phyloP scores from a whole-genome alignment of 31 red algal species.

The Porphyra umbilicalis region DNA sequence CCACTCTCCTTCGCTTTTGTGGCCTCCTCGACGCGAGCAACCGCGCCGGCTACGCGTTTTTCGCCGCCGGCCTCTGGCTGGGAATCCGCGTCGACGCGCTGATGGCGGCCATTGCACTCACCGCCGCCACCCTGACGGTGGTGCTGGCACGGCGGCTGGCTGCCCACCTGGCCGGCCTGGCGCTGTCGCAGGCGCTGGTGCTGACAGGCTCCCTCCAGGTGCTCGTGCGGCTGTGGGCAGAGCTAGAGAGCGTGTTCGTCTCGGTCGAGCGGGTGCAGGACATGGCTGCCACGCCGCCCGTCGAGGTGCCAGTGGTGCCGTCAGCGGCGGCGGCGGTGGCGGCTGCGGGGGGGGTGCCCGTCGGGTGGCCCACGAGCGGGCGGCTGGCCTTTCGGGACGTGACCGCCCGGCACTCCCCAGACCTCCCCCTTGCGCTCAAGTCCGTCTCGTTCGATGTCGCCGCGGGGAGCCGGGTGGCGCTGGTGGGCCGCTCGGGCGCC shows the following conservation, averaged over 20 bases:
- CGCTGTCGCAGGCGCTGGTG: slow-evolving; percentile 27
- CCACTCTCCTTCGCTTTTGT: slow-evolving; percentile 5
- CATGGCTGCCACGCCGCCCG: too few relatives aligned
- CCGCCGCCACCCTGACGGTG: slow-evolving; percentile 22
- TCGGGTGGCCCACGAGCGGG: slow-evolving; percentile 53
- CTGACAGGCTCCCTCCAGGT: slow-evolving; percentile 25
- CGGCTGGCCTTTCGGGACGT: slow-evolving; percentile 51
- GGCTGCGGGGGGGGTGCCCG: too few relatives aligned
- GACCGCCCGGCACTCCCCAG: slow-evolving; percentile 59
- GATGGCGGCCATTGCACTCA: too few relatives aligned
- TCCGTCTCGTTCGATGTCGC: slow-evolving; percentile 42
- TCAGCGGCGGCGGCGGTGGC: too few relatives aligned
- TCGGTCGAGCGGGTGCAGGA: too few relatives aligned
- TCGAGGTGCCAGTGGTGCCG: too few relatives aligned
- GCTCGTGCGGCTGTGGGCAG: too few relatives aligned
- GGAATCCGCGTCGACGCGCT: slow-evolving; percentile 59
- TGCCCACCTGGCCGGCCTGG: slow-evolving; percentile 39
- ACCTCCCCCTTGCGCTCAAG: slow-evolving; percentile 53
- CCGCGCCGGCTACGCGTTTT: slow-evolving; percentile 44
- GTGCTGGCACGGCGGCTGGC: slow-evolving; percentile 30
- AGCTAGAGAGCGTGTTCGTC: too few relatives aligned
- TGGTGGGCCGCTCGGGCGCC: slow-evolving; percentile 28
- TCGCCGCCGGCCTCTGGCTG: slow-evolving; percentile 61
- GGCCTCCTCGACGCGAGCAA: slow-evolving; percentile 19
- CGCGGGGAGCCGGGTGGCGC: slow-evolving; percentile 15